These are phyloP conservation scores for Petunia hybrid DNA, from an alignment of 305 asterid genomes.

Conservation along the genomic window DNA sequence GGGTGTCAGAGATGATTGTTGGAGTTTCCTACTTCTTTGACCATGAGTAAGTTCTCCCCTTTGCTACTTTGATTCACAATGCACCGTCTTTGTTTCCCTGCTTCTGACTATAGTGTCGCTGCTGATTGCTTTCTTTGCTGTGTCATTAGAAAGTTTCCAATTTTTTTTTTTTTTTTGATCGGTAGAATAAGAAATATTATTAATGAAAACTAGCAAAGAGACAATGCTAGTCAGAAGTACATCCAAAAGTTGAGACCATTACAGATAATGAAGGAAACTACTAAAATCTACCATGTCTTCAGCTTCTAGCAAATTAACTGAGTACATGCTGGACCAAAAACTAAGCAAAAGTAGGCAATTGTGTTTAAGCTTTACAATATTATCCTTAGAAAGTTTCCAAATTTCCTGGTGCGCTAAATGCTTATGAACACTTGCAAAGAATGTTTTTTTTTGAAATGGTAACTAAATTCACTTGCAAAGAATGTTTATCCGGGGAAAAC, in stretches of 20 bases:
- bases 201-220: too few relatives aligned
- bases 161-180: background rate
- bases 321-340: too few relatives aligned
- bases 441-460: background rate
- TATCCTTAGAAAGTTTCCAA: background rate
- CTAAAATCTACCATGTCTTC: too few relatives aligned
- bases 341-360: too few relatives aligned
- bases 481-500: background rate
- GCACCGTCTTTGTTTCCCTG: background rate
- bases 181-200: too few relatives aligned
- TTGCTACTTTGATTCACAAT: background rate
- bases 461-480: background rate
- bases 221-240: too few relatives aligned
- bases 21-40: slow-evolving; percentile 99
- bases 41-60: slow-evolving; percentile 75
- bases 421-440: background rate
- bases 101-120: slow-evolving; percentile 12
- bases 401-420: background rate
- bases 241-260: too few relatives aligned
- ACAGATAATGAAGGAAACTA: too few relatives aligned
- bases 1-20: slow-evolving; percentile 90
- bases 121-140: slow-evolving; percentile 27
- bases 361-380: too few relatives aligned
- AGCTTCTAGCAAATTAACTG: too few relatives aligned
- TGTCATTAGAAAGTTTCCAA: background rate